Percentiles rank a stretch among this genome's conserved stretches.
Evolutionary conservation across 495 filamentous ascomycete genomes (phyloP).

Genomic region (Xylaria scruposa): DNA sequence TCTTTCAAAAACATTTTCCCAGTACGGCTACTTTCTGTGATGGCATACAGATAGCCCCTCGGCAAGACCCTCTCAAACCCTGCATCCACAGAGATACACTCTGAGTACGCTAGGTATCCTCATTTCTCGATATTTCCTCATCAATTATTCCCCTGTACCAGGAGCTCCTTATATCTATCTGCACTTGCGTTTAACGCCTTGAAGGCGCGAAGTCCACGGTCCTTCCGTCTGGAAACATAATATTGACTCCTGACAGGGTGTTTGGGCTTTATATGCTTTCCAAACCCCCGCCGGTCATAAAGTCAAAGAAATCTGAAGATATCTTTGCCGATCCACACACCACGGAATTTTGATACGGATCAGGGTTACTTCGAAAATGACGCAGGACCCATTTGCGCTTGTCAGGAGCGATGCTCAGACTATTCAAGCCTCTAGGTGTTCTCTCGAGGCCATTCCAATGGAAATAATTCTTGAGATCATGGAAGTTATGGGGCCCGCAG

Average conservation of each 20-base stretch:
- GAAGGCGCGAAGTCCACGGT: too few species aligned
- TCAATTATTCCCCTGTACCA: background rate
- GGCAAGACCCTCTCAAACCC: background rate
- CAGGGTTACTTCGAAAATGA: constrained; percentile 3
- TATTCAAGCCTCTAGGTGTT: background rate
- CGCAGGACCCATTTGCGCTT: background rate
- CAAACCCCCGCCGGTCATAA: background rate
- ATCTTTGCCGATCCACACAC: background rate
- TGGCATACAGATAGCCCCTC: background rate
- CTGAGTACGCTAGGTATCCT: background rate
- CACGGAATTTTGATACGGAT: background rate
- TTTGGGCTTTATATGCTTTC: background rate
- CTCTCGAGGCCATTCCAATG: constrained; percentile 30
- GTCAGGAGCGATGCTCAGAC: background rate
- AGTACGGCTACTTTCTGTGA: background rate
- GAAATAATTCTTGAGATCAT: constrained; percentile 46
- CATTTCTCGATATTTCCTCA: background rate
- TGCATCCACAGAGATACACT: background rate
- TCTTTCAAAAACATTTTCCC: background rate
- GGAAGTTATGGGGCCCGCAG: constrained; percentile 37
- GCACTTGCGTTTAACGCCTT: background rate
- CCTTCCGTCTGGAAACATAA: background rate
- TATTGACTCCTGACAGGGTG: background rate
- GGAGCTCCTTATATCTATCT: background rate
- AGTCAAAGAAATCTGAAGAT: background rate